Conservation (phyloP, 495 filamentous ascomycete species). For the Aspergillus bridgeri region DNA sequence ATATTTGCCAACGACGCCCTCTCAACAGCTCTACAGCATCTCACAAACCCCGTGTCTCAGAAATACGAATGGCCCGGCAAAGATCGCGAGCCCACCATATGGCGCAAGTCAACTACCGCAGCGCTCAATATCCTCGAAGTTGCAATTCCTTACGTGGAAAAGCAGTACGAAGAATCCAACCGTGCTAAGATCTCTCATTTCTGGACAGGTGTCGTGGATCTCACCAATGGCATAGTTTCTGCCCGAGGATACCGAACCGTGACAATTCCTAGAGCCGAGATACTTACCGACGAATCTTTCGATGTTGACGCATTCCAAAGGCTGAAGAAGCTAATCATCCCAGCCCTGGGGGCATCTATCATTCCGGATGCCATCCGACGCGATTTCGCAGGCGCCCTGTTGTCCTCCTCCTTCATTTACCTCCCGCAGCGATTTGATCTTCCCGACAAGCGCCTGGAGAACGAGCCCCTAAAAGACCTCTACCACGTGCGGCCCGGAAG, state of each 20-base stretch:
- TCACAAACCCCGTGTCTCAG: constrained; percentile 63
- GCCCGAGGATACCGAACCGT: constrained; percentile 33
- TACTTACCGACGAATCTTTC: constrained; percentile 58
- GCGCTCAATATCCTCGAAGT: constrained; percentile 65
- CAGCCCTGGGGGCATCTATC: constrained; percentile 60
- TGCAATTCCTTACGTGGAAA: constrained; percentile 59
- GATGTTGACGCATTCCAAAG: constrained; percentile 72
- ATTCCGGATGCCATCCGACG: constrained; percentile 65
- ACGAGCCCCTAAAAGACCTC: constrained; percentile 56
- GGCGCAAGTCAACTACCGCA: constrained; percentile 73
- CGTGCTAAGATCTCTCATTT: constrained; percentile 34
- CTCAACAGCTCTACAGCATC: constrained; percentile 54
- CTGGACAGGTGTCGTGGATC: constrained; percentile 41
- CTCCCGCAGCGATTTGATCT: constrained; percentile 61
- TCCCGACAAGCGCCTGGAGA: constrained; percentile 42
- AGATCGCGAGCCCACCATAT: constrained; percentile 58
- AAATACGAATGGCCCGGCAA: constrained; percentile 71
- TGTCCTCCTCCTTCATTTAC: constrained; percentile 80
- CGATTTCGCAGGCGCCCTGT: constrained; percentile 73
- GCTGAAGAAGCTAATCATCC: constrained; percentile 68
- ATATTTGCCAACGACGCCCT: constrained; percentile 65
- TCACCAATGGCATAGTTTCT: constrained; percentile 40
- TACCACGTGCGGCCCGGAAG: constrained; percentile 64
- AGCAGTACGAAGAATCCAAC: constrained; percentile 35
- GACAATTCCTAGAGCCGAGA: constrained; percentile 24